Percentiles rank a stretch among this genome's conserved stretches.
phyloP scores from a whole-genome alignment of 2,329 filamentous ascomycete genomes.

The Rosellinia necatrix region DNA sequence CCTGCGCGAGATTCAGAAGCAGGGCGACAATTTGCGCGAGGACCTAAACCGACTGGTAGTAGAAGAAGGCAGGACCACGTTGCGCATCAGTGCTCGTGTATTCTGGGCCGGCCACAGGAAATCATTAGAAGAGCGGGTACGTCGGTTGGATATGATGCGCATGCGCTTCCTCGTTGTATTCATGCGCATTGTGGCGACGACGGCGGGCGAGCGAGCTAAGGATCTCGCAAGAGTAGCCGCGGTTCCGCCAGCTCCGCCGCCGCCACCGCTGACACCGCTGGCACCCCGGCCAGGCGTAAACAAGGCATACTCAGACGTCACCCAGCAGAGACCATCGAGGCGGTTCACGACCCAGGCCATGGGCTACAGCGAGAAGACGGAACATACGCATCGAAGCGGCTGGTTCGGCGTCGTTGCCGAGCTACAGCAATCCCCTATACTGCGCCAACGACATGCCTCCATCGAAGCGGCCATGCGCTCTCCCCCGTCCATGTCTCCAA shows the following conservation, averaged over 20 bases:
- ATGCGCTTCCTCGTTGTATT: slow-evolving; percentile 69
- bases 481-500: slow-evolving; percentile 41
- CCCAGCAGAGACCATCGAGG: slow-evolving; percentile 53
- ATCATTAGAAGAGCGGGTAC: slow-evolving; percentile 61
- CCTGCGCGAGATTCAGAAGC: slow-evolving; percentile 65
- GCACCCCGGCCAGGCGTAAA: slow-evolving; percentile 41
- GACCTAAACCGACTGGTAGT: slow-evolving; percentile 59
- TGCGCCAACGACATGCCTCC: slow-evolving; percentile 66
- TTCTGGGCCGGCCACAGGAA: slow-evolving; percentile 62
- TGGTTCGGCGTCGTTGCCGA: slow-evolving; percentile 69
- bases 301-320: slow-evolving; percentile 50
- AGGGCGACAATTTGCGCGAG: slow-evolving; percentile 64
- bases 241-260: slow-evolving; percentile 29
- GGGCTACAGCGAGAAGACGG: slow-evolving; percentile 55
- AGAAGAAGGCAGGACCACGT: slow-evolving; percentile 48
- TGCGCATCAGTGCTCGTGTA: slow-evolving; percentile 56
- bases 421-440: slow-evolving; percentile 62
- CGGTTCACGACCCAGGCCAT: slow-evolving; percentile 59
- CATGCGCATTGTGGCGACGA: slow-evolving; percentile 61
- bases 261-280: slow-evolving; percentile 25
- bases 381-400: slow-evolving; percentile 54
- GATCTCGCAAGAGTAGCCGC: slow-evolving; percentile 35
- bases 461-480: slow-evolving; percentile 62
- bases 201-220: slow-evolving; percentile 42
- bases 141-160: slow-evolving; percentile 63